Evolutionary conservation across 257 asterid genomes (phyloP).

Genomic region (Solanum ossicruentum): DNA sequence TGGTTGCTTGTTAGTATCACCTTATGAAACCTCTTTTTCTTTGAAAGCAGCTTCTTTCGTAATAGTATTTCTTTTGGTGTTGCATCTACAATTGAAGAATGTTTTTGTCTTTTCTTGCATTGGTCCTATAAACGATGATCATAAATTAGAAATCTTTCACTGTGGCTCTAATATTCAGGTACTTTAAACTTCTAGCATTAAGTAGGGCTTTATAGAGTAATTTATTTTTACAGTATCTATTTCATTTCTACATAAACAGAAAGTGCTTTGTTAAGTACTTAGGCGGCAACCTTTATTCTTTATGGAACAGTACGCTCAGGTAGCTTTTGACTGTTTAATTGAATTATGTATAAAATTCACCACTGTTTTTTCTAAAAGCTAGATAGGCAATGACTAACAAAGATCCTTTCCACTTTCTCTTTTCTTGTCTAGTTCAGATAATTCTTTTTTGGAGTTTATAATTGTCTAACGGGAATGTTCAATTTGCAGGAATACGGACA

Average conservation of each 20-base stretch:
- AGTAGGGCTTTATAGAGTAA: not conserved
- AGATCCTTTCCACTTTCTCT: not conserved
- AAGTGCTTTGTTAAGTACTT: not conserved
- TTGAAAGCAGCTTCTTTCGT: not conserved
- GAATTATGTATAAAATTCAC: not conserved
- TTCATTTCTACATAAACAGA: not conserved
- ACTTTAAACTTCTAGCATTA: not conserved
- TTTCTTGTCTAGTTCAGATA: not conserved
- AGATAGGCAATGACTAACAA: not conserved
- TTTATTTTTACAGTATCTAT: not conserved
- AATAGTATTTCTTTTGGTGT: not conserved
- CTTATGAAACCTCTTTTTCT: not conserved
- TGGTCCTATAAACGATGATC: not conserved
- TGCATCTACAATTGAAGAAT: not conserved
- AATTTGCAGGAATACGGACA: slow-evolving; percentile 68
- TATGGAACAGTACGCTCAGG: not conserved
- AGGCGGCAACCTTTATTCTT: not conserved
- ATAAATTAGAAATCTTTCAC: not conserved
- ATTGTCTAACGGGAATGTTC: not conserved
- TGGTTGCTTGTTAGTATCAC: not conserved
- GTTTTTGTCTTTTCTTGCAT: not conserved
- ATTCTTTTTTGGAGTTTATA: not conserved
- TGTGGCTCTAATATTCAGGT: not conserved
- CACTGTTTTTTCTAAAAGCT: not conserved
- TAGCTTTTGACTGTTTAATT: not conserved